phyloP scores from a whole-genome alignment of 2,329 filamentous ascomycete species.

The Amylocarpus encephaloides region DNA sequence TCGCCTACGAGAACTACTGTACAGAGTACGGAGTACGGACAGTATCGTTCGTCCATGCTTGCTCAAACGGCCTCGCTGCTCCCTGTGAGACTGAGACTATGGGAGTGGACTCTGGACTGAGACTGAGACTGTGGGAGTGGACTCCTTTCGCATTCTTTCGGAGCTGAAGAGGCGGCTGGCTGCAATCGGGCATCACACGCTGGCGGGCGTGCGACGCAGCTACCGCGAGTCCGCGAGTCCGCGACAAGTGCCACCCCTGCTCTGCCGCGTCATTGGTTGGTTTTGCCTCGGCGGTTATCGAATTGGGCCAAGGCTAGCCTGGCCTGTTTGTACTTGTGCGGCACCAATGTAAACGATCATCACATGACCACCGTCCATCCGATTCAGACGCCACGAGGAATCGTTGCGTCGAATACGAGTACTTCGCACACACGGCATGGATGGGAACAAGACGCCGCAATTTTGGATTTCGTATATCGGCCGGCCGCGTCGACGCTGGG shows the following conservation, averaged over 20 bases:
- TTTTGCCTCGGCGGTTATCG: constrained; percentile 29
- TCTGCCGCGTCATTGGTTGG: constrained; percentile 23
- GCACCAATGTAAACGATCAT: too few species aligned
- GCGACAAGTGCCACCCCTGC: constrained; percentile 17
- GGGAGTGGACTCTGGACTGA: too few species aligned
- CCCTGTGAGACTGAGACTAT: too few species aligned
- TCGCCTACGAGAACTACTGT: too few species aligned
- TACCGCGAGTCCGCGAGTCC: constrained; percentile 15
- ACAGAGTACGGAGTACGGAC: too few species aligned
- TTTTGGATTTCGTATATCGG: constrained; percentile 7
- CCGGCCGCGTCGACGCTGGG: constrained; percentile 18
- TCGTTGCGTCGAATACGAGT: constrained; percentile 9
- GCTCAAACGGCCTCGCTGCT: too few species aligned
- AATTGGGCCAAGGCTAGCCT: constrained; percentile 27
- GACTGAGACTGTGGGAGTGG: too few species aligned
- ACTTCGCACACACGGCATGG: too few species aligned
- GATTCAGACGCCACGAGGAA: background rate
- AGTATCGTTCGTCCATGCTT: too few species aligned
- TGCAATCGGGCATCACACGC: constrained; percentile 19
- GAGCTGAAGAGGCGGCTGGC: background rate
- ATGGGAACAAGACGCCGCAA: constrained; percentile 7
- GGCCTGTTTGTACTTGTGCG: background rate
- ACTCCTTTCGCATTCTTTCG: too few species aligned
- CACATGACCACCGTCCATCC: constrained; percentile 14
- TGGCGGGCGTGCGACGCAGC: constrained; percentile 14